These are phyloP conservation scores for Eimeria falciformis DNA, from an alignment of 169 alveolate species.

Conservation along the genomic window DNA sequence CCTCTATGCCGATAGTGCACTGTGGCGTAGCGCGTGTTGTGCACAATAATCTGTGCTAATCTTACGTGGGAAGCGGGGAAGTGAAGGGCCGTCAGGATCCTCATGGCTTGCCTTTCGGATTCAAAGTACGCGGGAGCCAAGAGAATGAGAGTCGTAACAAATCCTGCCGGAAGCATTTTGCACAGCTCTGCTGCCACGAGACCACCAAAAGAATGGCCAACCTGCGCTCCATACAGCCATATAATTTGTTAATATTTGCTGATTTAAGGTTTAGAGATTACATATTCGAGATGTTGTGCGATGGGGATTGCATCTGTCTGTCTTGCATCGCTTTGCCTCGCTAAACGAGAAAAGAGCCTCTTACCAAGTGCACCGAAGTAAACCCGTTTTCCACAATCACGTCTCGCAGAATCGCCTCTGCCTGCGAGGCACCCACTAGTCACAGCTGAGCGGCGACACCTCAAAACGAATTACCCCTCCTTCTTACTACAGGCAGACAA, in stretches of 20 bases:
- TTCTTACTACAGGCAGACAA: background rate
- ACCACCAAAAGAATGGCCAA: conserved; percentile 74
- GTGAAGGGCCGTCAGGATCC: conserved; percentile 63
- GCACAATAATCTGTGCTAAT: background rate
- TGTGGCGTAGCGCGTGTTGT: too few species aligned
- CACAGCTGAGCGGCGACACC: background rate
- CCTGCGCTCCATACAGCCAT: background rate
- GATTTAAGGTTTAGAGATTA: too few species aligned
- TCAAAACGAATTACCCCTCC: background rate
- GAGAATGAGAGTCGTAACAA: conserved; percentile 54
- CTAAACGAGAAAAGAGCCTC: background rate
- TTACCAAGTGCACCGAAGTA: conserved; percentile 71
- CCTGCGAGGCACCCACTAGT: conserved; percentile 9
- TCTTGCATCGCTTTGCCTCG: too few species aligned
- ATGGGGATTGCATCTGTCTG: too few species aligned
- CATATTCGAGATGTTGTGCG: too few species aligned
- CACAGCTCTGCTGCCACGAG: conserved; percentile 73
- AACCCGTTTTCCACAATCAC: conserved; percentile 37
- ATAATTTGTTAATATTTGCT: too few species aligned
- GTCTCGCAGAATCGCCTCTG: conserved; percentile 67
- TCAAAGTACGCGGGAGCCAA: conserved; percentile 73
- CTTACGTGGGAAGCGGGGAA: conserved; percentile 73
- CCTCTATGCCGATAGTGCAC: too few species aligned
- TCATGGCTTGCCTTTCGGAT: conserved; percentile 71
- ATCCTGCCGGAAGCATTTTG: conserved; percentile 47